Base-by-base conservation (phyloP, 192 early-diverging fungal species). In the Anaeromyces robustus region DNA sequence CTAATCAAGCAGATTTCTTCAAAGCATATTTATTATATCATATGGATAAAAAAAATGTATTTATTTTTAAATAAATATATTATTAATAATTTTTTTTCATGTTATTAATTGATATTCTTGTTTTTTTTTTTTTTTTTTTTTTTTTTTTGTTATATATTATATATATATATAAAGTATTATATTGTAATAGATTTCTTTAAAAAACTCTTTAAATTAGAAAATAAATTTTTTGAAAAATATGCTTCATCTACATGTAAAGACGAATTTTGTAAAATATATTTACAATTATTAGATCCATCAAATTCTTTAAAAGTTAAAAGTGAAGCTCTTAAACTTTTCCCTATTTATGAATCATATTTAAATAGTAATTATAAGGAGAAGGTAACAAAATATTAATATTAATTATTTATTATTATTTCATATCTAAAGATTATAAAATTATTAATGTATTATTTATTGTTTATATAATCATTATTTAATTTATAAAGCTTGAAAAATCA, bases 291-390 rank as follows among this genome's bases (percentile, higher is more conserved):
- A 19, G 85, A 85, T 77, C 79, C 78, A 5, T 77, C 85, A 13
- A 14, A 78, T 39, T 81, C 84, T 5, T 77, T 89, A 29, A 81
- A 81, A 0, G 77, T 85, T 31, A 88, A 87, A 79, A 84, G 80
- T n/a, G 85, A 88, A 31, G 85, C 85, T 14, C 83, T 91, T 22
- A 83, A 87, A 22, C 43, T 90, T 5, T 79, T 91, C 7, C 87
- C 90, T 4, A 34, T 86, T n/a, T 89, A 85, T 77, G 7, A 68
- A 0, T 9, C 5, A 9, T n/a, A 0, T 68, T n/a, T 68, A 68
- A 68, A 0, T 18, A 68, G 11, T n/a, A 26, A 68, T n/a, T 68
- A n/a, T 68, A 19, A 68, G 9, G 52, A 68, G 4, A 22, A 68
- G 7, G 52, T 68, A 68, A 9, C 26, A 77, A 89, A 79, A 80